Percentiles rank a stretch among this genome's conserved stretches.
Evolutionary conservation across 768 basidiomycete genomes (phyloP).

Genomic region (Daedalea quercina): DNA sequence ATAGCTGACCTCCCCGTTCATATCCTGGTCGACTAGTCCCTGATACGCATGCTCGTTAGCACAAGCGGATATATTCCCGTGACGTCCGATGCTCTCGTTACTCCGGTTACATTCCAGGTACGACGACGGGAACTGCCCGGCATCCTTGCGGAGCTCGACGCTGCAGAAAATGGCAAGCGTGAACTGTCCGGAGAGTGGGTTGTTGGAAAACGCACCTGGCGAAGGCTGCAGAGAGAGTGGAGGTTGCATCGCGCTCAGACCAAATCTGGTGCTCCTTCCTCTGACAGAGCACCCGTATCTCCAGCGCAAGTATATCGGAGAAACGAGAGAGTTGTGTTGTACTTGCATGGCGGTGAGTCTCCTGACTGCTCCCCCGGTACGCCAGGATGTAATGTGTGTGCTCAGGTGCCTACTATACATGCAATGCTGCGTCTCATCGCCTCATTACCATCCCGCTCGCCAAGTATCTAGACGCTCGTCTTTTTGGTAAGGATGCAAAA

Average conservation of each 20-base stretch:
- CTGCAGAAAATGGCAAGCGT: constrained; percentile 64
- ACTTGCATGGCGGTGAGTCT: constrained; percentile 83
- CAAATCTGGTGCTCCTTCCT: constrained; percentile 2
- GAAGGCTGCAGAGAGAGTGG: constrained; percentile 77
- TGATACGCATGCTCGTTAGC: constrained; percentile 61
- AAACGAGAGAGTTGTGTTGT: constrained; percentile 81
- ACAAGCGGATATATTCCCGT: constrained; percentile 78
- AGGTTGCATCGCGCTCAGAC: constrained; percentile 27
- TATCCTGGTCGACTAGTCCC: constrained; percentile 24
- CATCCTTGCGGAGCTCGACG: constrained; percentile 71
- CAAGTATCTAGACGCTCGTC: constrained; percentile 81
- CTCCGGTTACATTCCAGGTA: constrained; percentile 89
- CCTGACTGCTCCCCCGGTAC: neutral
- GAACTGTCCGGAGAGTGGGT: constrained; percentile 96
- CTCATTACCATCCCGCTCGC: constrained; percentile 87
- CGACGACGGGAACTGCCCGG: constrained; percentile 67
- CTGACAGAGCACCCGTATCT: neutral
- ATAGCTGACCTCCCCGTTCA: neutral
- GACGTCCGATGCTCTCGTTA: constrained; percentile 88
- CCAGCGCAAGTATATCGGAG: constrained; percentile 28
- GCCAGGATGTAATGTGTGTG: neutral
- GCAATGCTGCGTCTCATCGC: constrained; percentile 86
- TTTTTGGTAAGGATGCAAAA: constrained; percentile 52
- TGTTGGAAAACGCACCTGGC: constrained; percentile 90
- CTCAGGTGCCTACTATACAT: constrained; percentile 86